phyloP scores from a whole-genome alignment of 257 asterid genomes.

The Capsicum baccatum region DNA sequence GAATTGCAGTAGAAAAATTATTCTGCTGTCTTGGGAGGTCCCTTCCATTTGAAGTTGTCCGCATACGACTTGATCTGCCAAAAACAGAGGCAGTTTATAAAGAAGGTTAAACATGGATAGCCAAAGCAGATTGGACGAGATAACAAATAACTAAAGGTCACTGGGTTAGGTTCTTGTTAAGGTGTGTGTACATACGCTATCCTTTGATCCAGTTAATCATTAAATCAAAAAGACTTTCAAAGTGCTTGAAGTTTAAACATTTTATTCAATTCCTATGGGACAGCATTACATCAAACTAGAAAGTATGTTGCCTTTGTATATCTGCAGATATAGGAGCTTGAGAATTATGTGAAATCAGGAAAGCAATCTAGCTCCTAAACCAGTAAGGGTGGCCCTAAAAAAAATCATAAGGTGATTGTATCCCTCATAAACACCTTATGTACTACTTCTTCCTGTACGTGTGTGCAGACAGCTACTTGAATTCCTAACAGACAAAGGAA shows the following conservation, averaged over 20 bases:
- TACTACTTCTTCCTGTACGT: neutral
- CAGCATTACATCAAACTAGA: conserved; percentile 10
- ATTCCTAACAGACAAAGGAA: neutral
- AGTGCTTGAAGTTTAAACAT: neutral
- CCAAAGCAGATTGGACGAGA: neutral
- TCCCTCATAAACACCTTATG: neutral
- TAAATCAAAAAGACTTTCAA: neutral
- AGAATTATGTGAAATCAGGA: neutral
- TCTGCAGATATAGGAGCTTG: neutral
- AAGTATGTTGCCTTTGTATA: neutral
- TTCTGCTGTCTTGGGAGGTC: conserved; percentile 64
- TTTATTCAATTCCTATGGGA: neutral
- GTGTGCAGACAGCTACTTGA: neutral
- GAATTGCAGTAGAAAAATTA: conserved; percentile 36
- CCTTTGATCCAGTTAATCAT: neutral
- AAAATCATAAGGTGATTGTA: neutral
- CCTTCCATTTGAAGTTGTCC: conserved; percentile 97
- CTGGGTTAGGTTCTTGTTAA: neutral
- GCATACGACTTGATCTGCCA: conserved; percentile 81
- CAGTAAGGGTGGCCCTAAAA: neutral
- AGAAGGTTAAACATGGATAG: neutral
- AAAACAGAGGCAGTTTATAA: neutral
- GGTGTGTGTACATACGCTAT: neutral
- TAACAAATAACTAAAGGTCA: neutral
- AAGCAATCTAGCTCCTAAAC: neutral